Evolutionary conservation across 2,329 filamentous ascomycete genomes (phyloP), one percentile per base, ranked within the genome.

Genomic region (Apiospora hydei): DNA sequence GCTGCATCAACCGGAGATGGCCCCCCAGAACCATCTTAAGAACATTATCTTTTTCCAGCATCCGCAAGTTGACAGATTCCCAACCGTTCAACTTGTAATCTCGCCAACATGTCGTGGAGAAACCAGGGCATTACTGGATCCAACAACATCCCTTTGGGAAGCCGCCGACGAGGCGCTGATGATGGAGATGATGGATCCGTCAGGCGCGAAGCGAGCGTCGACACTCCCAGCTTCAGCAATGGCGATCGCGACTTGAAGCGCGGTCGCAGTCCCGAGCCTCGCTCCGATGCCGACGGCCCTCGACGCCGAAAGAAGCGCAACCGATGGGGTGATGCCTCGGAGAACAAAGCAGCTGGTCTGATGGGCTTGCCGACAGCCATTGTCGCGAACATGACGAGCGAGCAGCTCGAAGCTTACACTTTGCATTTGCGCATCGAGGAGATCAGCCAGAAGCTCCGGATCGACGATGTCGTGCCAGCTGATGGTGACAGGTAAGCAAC

Each of bases 331-430:
- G 96, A 98, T 84, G 94, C 94, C 74, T 93, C 94, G 71, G 96
- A 99, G 85, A 99, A 99, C 86, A 99, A 99, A 88, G 96, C 96
- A 73, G 96, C 96, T 72, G 96, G 96, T 76, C 88, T 99, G 74
- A 98, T 99, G 95, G 96, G 96, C 72, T 88, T 99, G 77, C 95
- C 96, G 41, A 99, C 96, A 21, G 94, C 96, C 80, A 98, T 99
- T 82, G 92, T 96, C 84, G 95, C 95, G 75, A 95, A 96, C 84
- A 99, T 99, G 95, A 99, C 96, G 71, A 96, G 93, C 81, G 96
- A 99, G 84, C 96, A 99, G 88, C 90, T 98, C 71, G 96, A 99
- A 82, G 96, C 96, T 26, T 99, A 99, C 82, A 96, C 95, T 30
- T 87, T 98, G 77, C 96, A 99, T 85, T 86, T 99, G 80, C 94